Evolutionary conservation across 2,329 filamentous ascomycete species (phyloP), one percentile per base, ranked within the genome.

Genomic region (Apiospora saccharicola): DNA sequence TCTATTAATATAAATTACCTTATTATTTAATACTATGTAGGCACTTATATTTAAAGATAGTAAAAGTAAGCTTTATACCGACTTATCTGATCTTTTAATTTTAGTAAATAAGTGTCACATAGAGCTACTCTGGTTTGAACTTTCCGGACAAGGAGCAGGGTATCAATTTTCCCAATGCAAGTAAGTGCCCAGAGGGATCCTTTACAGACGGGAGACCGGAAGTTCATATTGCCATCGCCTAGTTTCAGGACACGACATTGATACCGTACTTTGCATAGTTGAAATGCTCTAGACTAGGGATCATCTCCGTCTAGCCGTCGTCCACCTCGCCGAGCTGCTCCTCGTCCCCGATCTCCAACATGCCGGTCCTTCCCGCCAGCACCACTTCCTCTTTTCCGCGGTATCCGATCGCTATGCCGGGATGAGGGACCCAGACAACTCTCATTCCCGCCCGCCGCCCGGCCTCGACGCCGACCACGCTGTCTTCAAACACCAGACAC

Each of bases 401-500:
- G 76, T 83, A 84, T 75, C 83, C 81, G 0, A 69, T 74, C 7
- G 79, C 80, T 69, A 94, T 76, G 46, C 86, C 90, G 4, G 86
- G 85, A 80, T 94, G 91, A 26, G 92, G 92, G 73, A 89, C 89
- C 92, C 92, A 94, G 2, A 93, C 85, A 3, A 91, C 90, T 77
- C 92, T 86, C 92, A 94, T 94, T 0, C 92, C 92, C 0, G 92
- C 92, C 76, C 92, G 86, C 71, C 92, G 82, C 8, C 91, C 92
- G 10, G 91, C 88, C 81, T 94, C 92, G 1, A 93, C 90, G 0
- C 92, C 92, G 0, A 90, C 88, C 19, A 94, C 91, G 67, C 89
- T 90, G 77, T 94, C 92, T 79, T 94, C 92, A 77, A 94, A 94
- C 0, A 94, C 92, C 2, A 94, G 82, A 78, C 92, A 94, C 79